Conservation (phyloP, 768 basidiomycete species). For the Butyriboletus loyo region DNA sequence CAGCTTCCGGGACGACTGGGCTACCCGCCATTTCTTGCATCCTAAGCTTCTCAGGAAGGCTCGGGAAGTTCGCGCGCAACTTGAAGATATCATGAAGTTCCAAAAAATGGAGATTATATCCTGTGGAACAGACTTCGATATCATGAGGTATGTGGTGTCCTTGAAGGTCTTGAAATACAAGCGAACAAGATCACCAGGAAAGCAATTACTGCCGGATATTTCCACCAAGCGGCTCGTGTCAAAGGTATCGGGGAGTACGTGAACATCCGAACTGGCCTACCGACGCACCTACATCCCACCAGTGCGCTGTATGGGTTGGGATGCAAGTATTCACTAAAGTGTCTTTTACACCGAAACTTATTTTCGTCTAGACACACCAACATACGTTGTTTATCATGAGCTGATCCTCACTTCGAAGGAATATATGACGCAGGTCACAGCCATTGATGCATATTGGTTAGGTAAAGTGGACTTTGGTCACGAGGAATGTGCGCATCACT, state of each 20-base stretch:
- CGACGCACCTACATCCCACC: slow-evolving; percentile 95
- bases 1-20: slow-evolving; percentile 94
- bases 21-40: slow-evolving; percentile 91
- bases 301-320: slow-evolving; percentile 95
- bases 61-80: slow-evolving; percentile 89
- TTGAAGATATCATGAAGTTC: slow-evolving; percentile 99
- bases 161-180: neutral
- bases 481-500: neutral
- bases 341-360: neutral
- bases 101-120: slow-evolving; percentile 95
- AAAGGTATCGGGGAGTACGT: slow-evolving; percentile 99
- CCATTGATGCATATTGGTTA: slow-evolving; percentile 96
- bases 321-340: slow-evolving; percentile 50
- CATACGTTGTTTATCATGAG: slow-evolving; percentile 97
- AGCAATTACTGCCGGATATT: slow-evolving; percentile 96
- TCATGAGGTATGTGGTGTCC: slow-evolving; percentile 54
- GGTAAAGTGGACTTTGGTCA: slow-evolving; percentile 45
- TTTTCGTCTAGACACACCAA: slow-evolving; percentile 71
- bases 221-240: slow-evolving; percentile 96
- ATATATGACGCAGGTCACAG: slow-evolving; percentile 99
- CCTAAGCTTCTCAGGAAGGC: slow-evolving; percentile 94
- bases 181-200: slow-evolving; percentile 50
- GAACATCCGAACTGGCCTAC: slow-evolving; percentile 91
- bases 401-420: slow-evolving; percentile 92
- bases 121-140: slow-evolving; percentile 92